Evolutionary conservation across 1,139 yeast species (phyloP).

Genomic region (Suhomyces maxii): DNA sequence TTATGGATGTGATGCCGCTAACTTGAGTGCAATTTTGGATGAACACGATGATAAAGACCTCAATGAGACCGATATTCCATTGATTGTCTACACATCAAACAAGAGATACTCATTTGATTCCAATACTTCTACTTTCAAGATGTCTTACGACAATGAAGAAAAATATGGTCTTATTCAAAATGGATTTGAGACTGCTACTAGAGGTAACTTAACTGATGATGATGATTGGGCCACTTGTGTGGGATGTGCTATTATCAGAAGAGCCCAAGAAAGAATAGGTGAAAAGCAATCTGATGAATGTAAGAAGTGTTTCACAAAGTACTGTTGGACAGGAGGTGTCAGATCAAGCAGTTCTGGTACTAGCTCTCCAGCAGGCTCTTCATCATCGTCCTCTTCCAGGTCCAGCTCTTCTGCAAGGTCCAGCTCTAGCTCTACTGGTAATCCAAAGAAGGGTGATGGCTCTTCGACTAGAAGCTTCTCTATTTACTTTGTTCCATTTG

Average conservation of each 20-base stretch:
- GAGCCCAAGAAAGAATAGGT: constrained; percentile 43
- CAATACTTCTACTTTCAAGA: constrained; percentile 42
- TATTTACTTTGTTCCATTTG: not conserved
- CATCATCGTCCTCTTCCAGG: constrained; percentile 5
- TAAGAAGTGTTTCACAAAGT: constrained; percentile 35
- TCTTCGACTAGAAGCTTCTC: constrained; percentile 1
- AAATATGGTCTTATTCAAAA: constrained; percentile 32
- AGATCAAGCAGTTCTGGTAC: constrained; percentile 8
- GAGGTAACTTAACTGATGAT: constrained; percentile 38
- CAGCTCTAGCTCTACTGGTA: constrained; percentile 5
- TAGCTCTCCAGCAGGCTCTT: constrained; percentile 1
- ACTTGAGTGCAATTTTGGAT: constrained; percentile 29
- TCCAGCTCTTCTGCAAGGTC: constrained; percentile 2
- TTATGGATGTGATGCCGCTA: constrained; percentile 41
- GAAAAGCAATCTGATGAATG: constrained; percentile 42
- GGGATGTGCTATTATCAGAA: constrained; percentile 47
- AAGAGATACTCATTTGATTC: constrained; percentile 29
- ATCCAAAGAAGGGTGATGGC: constrained; percentile 8
- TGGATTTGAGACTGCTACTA: constrained; percentile 41
- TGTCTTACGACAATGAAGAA: constrained; percentile 40
- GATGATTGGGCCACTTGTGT: constrained; percentile 43
- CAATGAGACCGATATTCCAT: constrained; percentile 39
- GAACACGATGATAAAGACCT: constrained; percentile 28
- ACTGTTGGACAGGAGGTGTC: constrained; percentile 41
- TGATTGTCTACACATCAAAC: constrained; percentile 43